phyloP scores from a whole-genome alignment of 352 stramenopile species.

The Globisporangium middletonii region DNA sequence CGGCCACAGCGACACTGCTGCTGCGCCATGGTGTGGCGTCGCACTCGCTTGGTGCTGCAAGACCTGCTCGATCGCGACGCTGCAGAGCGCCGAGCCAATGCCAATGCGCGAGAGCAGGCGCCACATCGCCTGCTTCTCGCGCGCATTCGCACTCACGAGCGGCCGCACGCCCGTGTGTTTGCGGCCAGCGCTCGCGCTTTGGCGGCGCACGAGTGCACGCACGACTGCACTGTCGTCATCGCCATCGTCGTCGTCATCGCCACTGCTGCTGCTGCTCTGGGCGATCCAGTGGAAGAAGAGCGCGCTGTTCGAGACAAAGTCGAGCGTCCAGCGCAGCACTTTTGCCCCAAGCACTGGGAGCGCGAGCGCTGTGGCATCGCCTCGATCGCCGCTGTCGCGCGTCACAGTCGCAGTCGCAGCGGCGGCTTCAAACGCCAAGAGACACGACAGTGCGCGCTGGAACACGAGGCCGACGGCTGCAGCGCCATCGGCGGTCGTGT shows the following conservation, averaged over 20 bases:
- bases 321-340: slow-evolving; percentile 27
- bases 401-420: background rate
- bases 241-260: slow-evolving; percentile 12
- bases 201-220: too few relatives aligned
- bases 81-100: slow-evolving; percentile 46
- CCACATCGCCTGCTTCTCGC: slow-evolving; percentile 24
- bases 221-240: slow-evolving; percentile 2
- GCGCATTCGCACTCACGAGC: background rate
- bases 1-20: slow-evolving; percentile 29
- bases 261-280: slow-evolving; percentile 9
- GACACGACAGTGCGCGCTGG: slow-evolving; percentile 39
- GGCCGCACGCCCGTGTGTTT: background rate
- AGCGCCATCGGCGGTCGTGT: slow-evolving; percentile 37
- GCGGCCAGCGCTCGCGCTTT: background rate
- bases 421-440: slow-evolving; percentile 37
- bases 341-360: slow-evolving; percentile 2
- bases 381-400: background rate
- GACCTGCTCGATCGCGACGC: slow-evolving; percentile 32
- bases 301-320: slow-evolving; percentile 44
- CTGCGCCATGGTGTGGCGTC: background rate
- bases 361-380: background rate
- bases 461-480: slow-evolving; percentile 34
- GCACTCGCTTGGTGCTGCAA: slow-evolving; percentile 1
- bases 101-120: slow-evolving; percentile 36
- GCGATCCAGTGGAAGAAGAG: slow-evolving; percentile 56